Base-by-base conservation (phyloP, 2,329 filamentous ascomycete genomes). In the Gnomoniopsis sp. region DNA sequence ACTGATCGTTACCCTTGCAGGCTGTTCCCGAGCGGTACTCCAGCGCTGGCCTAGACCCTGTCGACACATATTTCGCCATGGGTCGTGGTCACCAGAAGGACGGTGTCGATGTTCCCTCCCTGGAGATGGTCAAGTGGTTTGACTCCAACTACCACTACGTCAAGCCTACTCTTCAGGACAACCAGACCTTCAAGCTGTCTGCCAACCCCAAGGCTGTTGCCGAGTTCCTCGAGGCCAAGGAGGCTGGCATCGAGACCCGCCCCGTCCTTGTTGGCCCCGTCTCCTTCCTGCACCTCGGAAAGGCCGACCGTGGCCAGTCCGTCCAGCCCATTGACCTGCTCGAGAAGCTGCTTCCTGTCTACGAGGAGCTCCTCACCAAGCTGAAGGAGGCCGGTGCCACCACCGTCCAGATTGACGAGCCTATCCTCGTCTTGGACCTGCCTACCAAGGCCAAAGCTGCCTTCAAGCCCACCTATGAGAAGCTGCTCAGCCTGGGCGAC, bases 41-140 rank as follows among this genome's bases (percentile, higher is more conserved):
- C 76, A 90, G 89, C 81, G 87, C 95, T 80, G 88, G 88, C 70
- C 91, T 99, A 67, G 81, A 93, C 78, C 79, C 85, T 66, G 82
- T 99, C 75, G 95, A 99, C 81, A 88, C 96, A 82, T 98, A 97
- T 88, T 99, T 99, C 74, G 95, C 95, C 79, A 96, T 99, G 91
- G 95, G 95, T 73, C 91, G 95, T 88, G 95, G 95, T 74, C 93
- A 96, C 81, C 95, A 99, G 82, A 96, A 91, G 87, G 86, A 88
- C 73, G 86, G 90, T 77, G 84, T 98, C 69, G 95, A 99, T 78
- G 95, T 98, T 67, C 91, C 93, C 69, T 86, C 84, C 72, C 82
- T 96, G 79, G 95, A 99, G 86, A 99, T 99, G 95, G 95, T 99
- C 71, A 99, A 99, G 86, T 99, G 95, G 95, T 99, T 99, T 75